Base-by-base conservation (phyloP, 2,329 filamentous ascomycete genomes). In the Aureobasidium zeae region DNA sequence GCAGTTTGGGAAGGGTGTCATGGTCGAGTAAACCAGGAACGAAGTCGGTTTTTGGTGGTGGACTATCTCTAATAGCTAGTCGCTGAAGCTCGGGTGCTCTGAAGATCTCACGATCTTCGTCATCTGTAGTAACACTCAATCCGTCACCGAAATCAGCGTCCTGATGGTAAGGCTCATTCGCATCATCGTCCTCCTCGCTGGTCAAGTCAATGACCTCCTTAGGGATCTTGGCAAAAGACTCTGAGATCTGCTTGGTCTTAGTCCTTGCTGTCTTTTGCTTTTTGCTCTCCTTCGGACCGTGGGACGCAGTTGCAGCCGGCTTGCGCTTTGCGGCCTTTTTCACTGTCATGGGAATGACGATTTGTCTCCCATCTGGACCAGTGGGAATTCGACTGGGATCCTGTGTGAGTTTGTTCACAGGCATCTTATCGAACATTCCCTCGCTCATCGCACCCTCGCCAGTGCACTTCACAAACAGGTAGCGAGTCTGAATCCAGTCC, bases 401-500 rank as follows among this genome's bases (percentile, higher is more conserved):
- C 48, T 71, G 67, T 55, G 50, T 21, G 48, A 46, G 17, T 52
- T 51, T 34, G 32, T 24, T 9, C 55, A 54, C 44, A n/a, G 39
- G 39, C 12, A 20, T 13, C n/a, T 26, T 25, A 22, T 43, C 30
- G 16, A 26, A 43, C n/a, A 7, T 20, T 12, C 56, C 53, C 10
- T 48, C 35, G 20, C 30, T 37, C 7, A 55, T 48, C 11, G 43
- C 37, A 21, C 45, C 47, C 1, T 51, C 51, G 2, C 43, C 36
- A 7, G 46, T 33, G 47, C 60, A 59, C 38, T 64, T 54, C 29
- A 84, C 76, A 52, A 94, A 84, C 2, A 95, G 70, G 60, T 93
- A 94, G 31, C 87, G 76, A 19, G 86, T 87, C 56, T 93, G 86
- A 47, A 94, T 87, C 88, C 88, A 95, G 55, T 93, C 81, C 8